Evolutionary conservation across 495 filamentous ascomycete species (phyloP).

Genomic region (Bathelium albidoporum): DNA sequence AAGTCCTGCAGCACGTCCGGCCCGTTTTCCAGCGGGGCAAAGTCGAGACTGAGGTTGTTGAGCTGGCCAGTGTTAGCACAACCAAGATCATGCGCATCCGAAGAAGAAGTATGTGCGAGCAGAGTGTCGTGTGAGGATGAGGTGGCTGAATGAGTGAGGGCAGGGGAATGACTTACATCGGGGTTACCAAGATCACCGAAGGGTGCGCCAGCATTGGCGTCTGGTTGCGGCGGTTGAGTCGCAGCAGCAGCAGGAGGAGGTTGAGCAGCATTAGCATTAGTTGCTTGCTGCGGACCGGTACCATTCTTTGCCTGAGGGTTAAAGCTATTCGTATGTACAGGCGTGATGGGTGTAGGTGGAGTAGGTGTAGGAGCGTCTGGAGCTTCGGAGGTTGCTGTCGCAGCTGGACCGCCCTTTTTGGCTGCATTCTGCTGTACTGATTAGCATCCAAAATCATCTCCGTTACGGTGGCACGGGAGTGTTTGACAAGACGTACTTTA

Average conservation of each 20-base stretch:
- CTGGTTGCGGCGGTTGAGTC: constrained; percentile 38
- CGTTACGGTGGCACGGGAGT: constrained; percentile 13
- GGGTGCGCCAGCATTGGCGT: constrained; percentile 27
- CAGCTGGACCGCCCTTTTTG: constrained; percentile 62
- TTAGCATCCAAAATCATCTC: too few species aligned
- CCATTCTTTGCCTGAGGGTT: constrained; percentile 48
- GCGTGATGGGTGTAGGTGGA: constrained; percentile 76
- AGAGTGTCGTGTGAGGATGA: too few species aligned
- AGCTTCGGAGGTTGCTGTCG: constrained; percentile 66
- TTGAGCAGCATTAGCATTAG: constrained; percentile 33
- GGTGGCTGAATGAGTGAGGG: not conserved
- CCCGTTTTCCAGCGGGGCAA: constrained; percentile 45
- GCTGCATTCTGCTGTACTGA: too few species aligned
- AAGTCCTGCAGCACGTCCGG: constrained; percentile 78
- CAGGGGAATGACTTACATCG: not conserved
- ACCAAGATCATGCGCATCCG: too few species aligned
- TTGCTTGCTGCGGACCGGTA: constrained; percentile 37
- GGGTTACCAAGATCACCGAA: constrained; percentile 18
- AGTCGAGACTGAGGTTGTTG: constrained; percentile 44
- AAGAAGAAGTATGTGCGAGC: too few species aligned
- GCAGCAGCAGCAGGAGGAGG: constrained; percentile 29
- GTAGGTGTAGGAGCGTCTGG: constrained; percentile 67
- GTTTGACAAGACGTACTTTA: constrained; percentile 59
- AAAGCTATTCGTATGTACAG: constrained; percentile 58
- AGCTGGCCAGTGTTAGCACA: not conserved